These are phyloP conservation scores for Metroxylon sagu DNA, from an alignment of 176 grass and related monocot species.

Conservation along the genomic window DNA sequence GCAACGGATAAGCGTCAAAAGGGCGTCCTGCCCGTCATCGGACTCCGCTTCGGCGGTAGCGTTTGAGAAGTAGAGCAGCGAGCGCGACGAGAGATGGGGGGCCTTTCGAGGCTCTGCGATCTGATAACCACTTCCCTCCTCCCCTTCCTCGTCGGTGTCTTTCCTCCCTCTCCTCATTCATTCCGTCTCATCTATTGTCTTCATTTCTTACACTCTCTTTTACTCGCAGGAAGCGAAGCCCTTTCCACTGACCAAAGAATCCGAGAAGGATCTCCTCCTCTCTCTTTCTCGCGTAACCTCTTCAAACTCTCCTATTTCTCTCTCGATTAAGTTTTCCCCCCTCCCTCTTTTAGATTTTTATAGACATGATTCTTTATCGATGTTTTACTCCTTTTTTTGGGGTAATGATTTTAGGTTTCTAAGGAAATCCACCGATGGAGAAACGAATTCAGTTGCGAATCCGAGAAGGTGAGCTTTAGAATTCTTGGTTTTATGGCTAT, in stretches of 20 bases:
- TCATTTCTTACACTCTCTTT: conserved; percentile 7
- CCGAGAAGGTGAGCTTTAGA: conserved; percentile 1
- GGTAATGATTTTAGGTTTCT: neutral
- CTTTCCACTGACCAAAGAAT: conserved; percentile 24
- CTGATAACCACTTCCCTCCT: conserved; percentile 46
- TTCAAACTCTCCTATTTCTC: neutral
- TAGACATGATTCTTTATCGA: no score
- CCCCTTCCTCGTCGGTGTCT: conserved; percentile 31
- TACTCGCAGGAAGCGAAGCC: conserved; percentile 27
- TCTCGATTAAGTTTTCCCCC: neutral
- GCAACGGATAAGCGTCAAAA: no score
- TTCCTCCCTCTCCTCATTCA: neutral
- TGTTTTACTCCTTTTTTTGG: neutral
- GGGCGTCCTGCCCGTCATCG: no score
- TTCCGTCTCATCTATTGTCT: neutral
- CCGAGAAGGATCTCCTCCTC: conserved; percentile 48
- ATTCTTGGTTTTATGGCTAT: neutral
- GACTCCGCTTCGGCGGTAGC: no score
- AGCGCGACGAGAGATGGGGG: conserved; percentile 2
- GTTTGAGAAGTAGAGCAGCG: no score
- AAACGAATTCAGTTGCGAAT: neutral
- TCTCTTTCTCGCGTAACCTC: conserved; percentile 37
- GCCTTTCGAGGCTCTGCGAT: conserved; percentile 41
- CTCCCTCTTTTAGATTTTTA: neutral
- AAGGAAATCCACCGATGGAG: conserved; percentile 4